Evolutionary conservation across 2,329 filamentous ascomycete genomes (phyloP), one percentile per base, ranked within the genome.

Genomic region (Fusarium kyushuense): DNA sequence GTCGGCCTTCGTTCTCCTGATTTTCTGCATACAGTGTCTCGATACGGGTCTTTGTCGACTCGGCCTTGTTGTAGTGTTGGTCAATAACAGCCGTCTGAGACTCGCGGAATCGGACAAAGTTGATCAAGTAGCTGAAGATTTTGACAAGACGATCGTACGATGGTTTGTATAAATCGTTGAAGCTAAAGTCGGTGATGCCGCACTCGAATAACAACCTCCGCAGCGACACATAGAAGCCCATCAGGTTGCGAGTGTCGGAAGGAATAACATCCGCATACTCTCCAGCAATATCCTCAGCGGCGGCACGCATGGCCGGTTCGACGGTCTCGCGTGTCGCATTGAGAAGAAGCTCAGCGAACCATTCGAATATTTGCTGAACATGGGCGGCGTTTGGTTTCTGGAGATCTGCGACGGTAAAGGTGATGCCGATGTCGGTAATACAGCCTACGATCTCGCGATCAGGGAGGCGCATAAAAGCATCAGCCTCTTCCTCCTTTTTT

Each of bases 101-200:
- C 81, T 97, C 94, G 73, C 96, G 92, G 81, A 98, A 99, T 54
- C 96, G 90, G 71, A 98, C 94, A 80, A 99, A 99, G 81, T 99
- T 99, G 84, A 99, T 99, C 68, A 98, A 88, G 80, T 97, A 97
- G 69, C 93, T 97, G 78, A 99, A 96, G 75, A 98, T 96, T 82
- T 96, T 97, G 75, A 95, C 91, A 16, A 98, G 86, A 43, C 96
- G 92, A 59, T 93, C 91, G 76, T 96, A 92, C 2, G 93, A 97
- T 17, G 96, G 96, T 77, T 91, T 92, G 77, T 96, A 95, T 8
- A 99, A 84, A 78, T 99, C 96, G 63, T 90, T 90, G 80, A 98
- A 97, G 35, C 92, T 93, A 75, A 99, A 97, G 79, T 99, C 96
- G 65, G 90, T 90, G 72, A 99, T 92, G 46, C 94, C 94, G 77